Conservation (phyloP, 139 green algal species). For the Chlorella sp. region DNA sequence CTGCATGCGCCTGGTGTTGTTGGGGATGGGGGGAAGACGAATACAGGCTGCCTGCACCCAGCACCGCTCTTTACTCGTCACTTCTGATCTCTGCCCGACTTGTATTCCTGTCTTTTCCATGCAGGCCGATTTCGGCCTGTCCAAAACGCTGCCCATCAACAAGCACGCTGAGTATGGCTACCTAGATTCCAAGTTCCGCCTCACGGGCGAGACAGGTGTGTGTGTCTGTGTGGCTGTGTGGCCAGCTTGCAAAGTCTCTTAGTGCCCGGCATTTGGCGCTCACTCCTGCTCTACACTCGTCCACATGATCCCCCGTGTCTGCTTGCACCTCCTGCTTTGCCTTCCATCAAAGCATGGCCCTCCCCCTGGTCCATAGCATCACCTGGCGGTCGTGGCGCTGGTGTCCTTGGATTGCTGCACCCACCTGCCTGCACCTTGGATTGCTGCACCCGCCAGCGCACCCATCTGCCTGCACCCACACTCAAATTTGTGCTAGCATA, state of each 20-base stretch:
- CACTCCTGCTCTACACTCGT: too few species aligned
- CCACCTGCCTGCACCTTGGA: neutral
- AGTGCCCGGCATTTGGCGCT: neutral
- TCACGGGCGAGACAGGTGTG: slow-evolving; percentile 86
- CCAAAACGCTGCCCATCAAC: slow-evolving; percentile 83
- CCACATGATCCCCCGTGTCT: neutral
- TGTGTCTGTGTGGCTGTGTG: too few species aligned
- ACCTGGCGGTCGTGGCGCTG: neutral
- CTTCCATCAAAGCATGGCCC: neutral
- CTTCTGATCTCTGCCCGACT: neutral
- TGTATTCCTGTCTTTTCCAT: neutral
- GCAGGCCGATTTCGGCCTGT: slow-evolving; percentile 85
- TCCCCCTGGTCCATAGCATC: neutral
- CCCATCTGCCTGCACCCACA: neutral
- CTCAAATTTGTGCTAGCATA: neutral
- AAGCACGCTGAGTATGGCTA: slow-evolving; percentile 70
- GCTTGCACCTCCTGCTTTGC: neutral
- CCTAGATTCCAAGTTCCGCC: slow-evolving; percentile 72
- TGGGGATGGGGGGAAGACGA: too few species aligned
- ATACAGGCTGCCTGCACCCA: neutral
- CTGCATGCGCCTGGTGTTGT: neutral
- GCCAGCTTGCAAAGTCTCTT: neutral
- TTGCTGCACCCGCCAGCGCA: too few species aligned
- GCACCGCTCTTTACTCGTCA: neutral
- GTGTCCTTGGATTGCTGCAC: too few species aligned